Percentiles rank a stretch among this genome's conserved stretches.
These are phyloP conservation scores for Xylariaceae sp. DNA, from an alignment of 2,329 filamentous ascomycete species.

Conservation along the genomic window DNA sequence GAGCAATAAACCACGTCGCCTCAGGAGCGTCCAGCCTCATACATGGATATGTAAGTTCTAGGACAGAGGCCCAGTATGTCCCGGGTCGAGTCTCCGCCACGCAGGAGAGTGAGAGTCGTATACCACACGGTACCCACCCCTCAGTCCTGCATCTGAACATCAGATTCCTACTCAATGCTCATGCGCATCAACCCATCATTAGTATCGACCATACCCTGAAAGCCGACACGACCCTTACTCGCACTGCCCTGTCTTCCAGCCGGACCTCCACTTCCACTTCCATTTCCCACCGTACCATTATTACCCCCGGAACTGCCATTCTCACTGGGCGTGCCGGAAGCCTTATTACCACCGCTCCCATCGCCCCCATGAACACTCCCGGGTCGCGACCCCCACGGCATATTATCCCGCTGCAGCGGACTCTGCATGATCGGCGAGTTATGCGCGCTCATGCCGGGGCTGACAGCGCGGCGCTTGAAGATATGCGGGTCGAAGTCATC, in stretches of 20 bases:
- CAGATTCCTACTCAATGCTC: conserved; percentile 84
- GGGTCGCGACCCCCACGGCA: conserved; percentile 68
- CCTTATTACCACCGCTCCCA: conserved; percentile 46
- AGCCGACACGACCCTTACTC: conserved; percentile 63
- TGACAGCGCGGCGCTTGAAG: conserved; percentile 89
- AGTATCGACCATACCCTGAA: conserved; percentile 95
- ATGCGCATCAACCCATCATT: conserved; percentile 94
- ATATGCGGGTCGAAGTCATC: conserved; percentile 85
- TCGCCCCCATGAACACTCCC: conserved; percentile 55
- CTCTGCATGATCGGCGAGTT: conserved; percentile 87
- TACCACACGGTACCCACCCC: too few relatives aligned
- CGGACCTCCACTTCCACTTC: too few relatives aligned
- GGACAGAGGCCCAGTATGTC: too few relatives aligned
- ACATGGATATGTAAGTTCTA: too few relatives aligned
- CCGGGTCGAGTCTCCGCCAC: neutral
- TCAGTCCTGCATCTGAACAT: too few relatives aligned
- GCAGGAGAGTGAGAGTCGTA: too few relatives aligned
- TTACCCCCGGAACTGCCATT: conserved; percentile 38
- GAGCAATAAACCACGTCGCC: too few relatives aligned
- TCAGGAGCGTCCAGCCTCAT: too few relatives aligned
- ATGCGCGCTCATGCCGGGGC: conserved; percentile 84
- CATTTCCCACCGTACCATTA: conserved; percentile 9
- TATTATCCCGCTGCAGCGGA: conserved; percentile 67
- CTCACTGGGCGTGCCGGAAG: conserved; percentile 48
- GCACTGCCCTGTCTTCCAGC: conserved; percentile 44